Base-by-base conservation (phyloP, 805 yeast species). In the Pichia cephalocereana region DNA sequence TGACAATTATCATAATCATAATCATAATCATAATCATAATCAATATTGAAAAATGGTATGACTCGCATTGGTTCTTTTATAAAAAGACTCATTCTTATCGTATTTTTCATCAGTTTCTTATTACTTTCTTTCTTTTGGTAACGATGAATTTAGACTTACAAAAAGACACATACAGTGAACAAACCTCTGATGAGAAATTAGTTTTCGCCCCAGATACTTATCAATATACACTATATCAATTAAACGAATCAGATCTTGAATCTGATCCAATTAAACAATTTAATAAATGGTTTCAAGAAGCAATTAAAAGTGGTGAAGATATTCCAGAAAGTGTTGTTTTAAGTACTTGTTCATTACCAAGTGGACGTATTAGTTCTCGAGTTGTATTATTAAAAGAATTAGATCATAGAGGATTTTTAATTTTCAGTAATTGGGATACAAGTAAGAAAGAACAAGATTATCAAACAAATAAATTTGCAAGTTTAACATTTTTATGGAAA, bases 401-500 rank as follows among this genome's bases (percentile, higher is more conserved):
- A 50, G 98, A 91, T 64, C 72, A 76, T 45, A 73, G 76, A 41
- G 99, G 97, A 5, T 85, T 91, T 57, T 78, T 89, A 10, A 72
- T 93, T 40, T 93, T 86, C 67, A 87, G 97, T 47, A 93, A 93
- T 66, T 90, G 96, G 95, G 87, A 75, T 32, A 74, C 83, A 10
- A 85, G 95, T 36, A 89, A 86, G 66, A 93, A 93, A 66, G 79
- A 84, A 18, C 60, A 69, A 43, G 97, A 90, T 64, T 70, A 82
- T 51, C 67, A 67, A 38, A 68, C 83, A 37, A 93, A 93, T 65
- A 84, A 86, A 53, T 74, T 77, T 59, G 97, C 90, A 1, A 80
- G 96, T 1, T 70, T 93, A 54, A 83, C 84, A 12, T 93, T 91
- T 64, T 93, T 89, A 69, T 93, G 98, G 99, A 86, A 85, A 49